Base-by-base conservation (phyloP, 163 green algal species). In the Botryococcus braunii region DNA sequence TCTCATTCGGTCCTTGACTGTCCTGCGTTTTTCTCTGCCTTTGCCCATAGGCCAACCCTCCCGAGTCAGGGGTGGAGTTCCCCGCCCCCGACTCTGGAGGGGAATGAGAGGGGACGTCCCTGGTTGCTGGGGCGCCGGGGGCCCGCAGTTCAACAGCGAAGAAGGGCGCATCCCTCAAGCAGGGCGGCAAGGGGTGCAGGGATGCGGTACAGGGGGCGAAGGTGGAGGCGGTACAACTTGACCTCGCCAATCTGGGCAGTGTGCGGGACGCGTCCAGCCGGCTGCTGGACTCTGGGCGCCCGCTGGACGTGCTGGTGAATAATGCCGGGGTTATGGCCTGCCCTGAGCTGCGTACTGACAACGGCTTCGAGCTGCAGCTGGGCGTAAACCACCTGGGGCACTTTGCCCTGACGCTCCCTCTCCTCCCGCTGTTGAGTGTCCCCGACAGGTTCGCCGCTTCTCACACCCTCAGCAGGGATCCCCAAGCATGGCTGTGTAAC, bases 281-380 rank as follows among this genome's bases (percentile, higher is more conserved):
- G 0, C 41, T 62, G 17, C 62, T 72, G 49, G 69, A 83, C 29
- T 50, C 66, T 41, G 59, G 65, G 25, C 41, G n/a, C 1, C 65
- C 67, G 13, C 60, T 86, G 38, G 74, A 84, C 49, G 71, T 86
- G 9, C 69, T 86, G 4, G 38, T 90, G 48, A 88, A 91, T 71
- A 90, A 90, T 64, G 83, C 83, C 35, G 39, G 67, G 9, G 46
- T 76, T 5, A 76, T 71, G 64, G 70, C 70, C 3, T 68, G 62
- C 41, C 63, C 70, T 35, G 40, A 76, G 31, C 9, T 37, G 2
- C 40, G 49, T 36, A 85, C 80, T 6, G 55, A 56, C 3, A 72
- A 87, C 55, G 80, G 77, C 34, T 80, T 82, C 71, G 79, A 88
- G 52, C 69, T 74, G 31, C 83, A 87, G 55, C 75, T 85, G 46